Base-by-base conservation (phyloP, 768 basidiomycete species). In the Xerocomellus amylosporus region DNA sequence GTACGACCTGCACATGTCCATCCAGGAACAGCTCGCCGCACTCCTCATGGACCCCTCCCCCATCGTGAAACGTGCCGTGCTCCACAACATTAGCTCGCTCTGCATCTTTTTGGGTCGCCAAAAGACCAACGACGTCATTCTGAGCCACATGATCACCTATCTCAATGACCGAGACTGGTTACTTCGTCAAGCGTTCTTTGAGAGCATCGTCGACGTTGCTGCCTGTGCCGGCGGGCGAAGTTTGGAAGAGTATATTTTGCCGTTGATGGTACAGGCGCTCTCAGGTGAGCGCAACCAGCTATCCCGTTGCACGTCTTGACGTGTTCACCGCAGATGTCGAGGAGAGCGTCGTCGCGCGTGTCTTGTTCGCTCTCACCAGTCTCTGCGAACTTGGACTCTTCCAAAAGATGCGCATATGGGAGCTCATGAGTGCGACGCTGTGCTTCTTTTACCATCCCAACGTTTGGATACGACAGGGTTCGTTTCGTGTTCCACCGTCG, bases 401-500 rank as follows among this genome's bases (percentile, higher is more conserved):
- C 71, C 86, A 89, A 70, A 93, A 93, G 71, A 90, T 92, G 85
- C 83, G 90, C n/a, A 85, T 97, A 54, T 98, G 97, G 95, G 97
- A 98, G 62, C 77, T 98, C 34, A 91, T 96, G 85, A 89, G 88
- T 49, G 85, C 87, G 0, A 87, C 88, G 0, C 73, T 93, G 30
- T 90, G 90, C 1, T 95, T 98, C 70, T 73, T 98, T 47, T 96
- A 92, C 61, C 97, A 99, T 69, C 96, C 97, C 0, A 95, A 97
- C 67, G 73, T 85, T 20, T 98, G 96, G 96, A 91, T 98, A 69
- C 79, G 94, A 53, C 92, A 98, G 80, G 90, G 95, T 87, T 28
- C n/a, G 5, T 24, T 39, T 38, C 19, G 51, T 36, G 4, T 43
- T 37, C 13, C 3, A 8, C 19, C 43, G 15, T 49, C 13, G 40